Evolutionary conservation across 1,139 yeast genomes (phyloP), one percentile per base, ranked within the genome.

Genomic region (Taiozyma onychis): DNA sequence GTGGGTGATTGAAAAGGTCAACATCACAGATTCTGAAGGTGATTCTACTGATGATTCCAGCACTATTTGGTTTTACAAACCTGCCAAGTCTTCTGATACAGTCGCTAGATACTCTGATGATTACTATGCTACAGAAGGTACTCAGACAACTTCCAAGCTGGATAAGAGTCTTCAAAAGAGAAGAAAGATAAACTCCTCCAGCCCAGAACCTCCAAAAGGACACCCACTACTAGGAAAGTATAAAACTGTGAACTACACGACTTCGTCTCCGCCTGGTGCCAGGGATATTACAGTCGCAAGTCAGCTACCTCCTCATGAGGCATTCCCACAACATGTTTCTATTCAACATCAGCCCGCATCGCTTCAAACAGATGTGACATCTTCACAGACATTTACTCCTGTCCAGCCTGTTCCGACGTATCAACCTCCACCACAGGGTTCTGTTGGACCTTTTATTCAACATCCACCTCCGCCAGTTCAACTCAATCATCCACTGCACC

Each of bases 61-160:
- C 9, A 39, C 28, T 6, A 16, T 8, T 8, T 68, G 70, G 70
- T 61, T 60, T 45, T 62, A 67, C 48, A 53, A 60, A 26, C 67
- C 67, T 9, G 42, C 42, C 1, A 46, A 45, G 26, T 67, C 71
- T 3, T 55, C 63, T 6, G 68, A 66, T 42, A 58, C 54, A 27
- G 55, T 58, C 5, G 70, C 67, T 3, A 48, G 68, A 37, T 67
- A 64, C 46, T 39, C 42, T 14, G 42, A 39, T 11, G 39, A 35
- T 16, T 35, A 35, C 11, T 35, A 9, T 11, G 2, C 21, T 16
- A 16, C 8, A 16, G 22, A 18, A 16, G 21, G 22, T 35, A 35
- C 22, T 2, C 39, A 16, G 10, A 35, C 39, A 9, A 10, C 22
- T 4, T 16, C 21, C 22, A 35, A 35, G 13, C 39, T 35, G 10